Base-by-base conservation (phyloP, 495 filamentous ascomycete genomes). In the Acidomyces sp. region DNA sequence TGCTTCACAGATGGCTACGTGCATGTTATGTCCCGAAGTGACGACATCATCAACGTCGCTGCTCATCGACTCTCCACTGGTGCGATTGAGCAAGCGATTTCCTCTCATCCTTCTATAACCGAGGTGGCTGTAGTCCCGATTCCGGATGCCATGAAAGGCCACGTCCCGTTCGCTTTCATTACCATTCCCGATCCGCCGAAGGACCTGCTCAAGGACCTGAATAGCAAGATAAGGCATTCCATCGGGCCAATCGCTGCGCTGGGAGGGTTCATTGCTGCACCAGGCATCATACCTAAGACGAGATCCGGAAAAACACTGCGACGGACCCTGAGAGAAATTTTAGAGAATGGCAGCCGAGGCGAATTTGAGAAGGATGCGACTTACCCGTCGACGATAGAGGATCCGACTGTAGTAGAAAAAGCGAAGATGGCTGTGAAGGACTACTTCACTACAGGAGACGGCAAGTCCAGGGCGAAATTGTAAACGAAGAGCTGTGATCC, bases 41-140 rank as follows among this genome's bases (percentile, higher is more conserved):
- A 95, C 65, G 87, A 95, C 58, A 79, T 95, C 43, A 92, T 95
- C 56, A 95, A 95, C 53, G 87, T 93, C 1, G 86, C 87, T 20
- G 87, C 87, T 2, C 87, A 95, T 62, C 74, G 87, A 3, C 85
- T 95, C 46, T 83, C 78, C 52, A 95, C 86, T 2, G 86, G 82
- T 22, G 66, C 78, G 17, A 88, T 95, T 55, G 87, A 95, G 62
- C 83, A 93, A 62, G 85, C 80, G 24, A 81, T 95, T 47, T 75
- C 85, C 3, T 77, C 75, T 2, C 85, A 93, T 55, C 80, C 80
- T 0, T 58, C 57, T 3, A 71, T 95, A 21, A 78, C 74, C 12
- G 87, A 95, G 65, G 80, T 77, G 22, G 83, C 80, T 49, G 82
- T 93, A 0, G 74, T 95, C 12, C 78, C 80, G 17, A 78, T 93